Percentiles rank a stretch among this genome's conserved stretches.
Conservation (phyloP, 2,329 filamentous ascomycete species). For the Botryosphaeria dothidea region DNA sequence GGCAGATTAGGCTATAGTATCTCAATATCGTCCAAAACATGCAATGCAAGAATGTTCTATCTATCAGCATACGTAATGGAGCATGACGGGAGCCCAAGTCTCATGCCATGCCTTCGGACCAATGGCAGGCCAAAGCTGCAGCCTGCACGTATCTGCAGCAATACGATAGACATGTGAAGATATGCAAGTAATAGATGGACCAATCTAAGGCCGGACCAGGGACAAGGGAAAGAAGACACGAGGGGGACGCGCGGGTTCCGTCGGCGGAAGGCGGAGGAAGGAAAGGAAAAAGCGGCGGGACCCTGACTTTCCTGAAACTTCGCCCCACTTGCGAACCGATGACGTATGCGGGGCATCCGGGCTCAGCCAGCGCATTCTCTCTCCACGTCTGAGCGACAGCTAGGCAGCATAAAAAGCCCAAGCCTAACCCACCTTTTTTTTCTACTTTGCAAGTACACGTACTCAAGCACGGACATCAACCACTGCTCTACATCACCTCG, state of each 20-base stretch:
- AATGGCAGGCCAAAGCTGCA: background rate
- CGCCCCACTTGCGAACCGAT: background rate
- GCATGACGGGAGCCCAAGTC: too few relatives aligned
- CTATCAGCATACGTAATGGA: too few relatives aligned
- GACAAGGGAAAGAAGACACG: background rate
- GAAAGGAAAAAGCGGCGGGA: background rate
- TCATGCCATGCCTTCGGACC: background rate
- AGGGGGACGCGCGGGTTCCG: background rate
- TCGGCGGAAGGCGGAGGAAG: too few relatives aligned
- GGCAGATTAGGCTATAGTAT: too few relatives aligned
- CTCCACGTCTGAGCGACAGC: background rate
- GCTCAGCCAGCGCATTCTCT: background rate
- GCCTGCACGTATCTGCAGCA: background rate
- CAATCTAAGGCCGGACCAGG: too few relatives aligned
- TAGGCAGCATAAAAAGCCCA: conserved; percentile 4
- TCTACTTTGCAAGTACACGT: background rate
- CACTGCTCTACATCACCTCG: background rate
- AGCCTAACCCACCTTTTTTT: background rate
- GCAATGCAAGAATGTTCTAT: too few relatives aligned
- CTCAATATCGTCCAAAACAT: too few relatives aligned
- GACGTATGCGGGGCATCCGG: conserved; percentile 6
- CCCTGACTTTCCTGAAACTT: background rate
- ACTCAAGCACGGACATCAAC: background rate
- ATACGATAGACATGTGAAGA: background rate
- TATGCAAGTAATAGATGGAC: background rate